Conservation (phyloP, 2,329 filamentous ascomycete species). For the Colletotrichum endophyticum region DNA sequence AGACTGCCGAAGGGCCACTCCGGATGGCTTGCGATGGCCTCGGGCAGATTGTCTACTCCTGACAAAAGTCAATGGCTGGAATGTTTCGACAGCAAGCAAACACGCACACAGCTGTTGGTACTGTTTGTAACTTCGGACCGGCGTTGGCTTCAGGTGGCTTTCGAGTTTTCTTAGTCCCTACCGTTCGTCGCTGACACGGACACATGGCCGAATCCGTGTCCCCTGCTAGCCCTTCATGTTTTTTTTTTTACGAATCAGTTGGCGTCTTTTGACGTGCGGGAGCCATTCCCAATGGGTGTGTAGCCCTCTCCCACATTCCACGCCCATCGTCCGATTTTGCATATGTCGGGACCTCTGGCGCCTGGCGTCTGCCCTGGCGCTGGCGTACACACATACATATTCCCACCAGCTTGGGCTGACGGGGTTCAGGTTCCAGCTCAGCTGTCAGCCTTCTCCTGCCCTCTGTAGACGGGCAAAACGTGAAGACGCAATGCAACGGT, state of each 20-base stretch:
- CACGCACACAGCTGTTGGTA: neutral
- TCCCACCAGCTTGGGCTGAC: neutral
- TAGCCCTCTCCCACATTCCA: slow-evolving; percentile 5
- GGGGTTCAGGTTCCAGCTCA: neutral
- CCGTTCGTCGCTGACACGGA: neutral
- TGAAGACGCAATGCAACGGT: neutral
- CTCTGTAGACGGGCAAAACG: neutral
- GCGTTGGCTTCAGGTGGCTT: neutral
- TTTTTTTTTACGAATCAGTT: neutral
- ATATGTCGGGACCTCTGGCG: neutral
- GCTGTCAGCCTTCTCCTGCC: neutral
- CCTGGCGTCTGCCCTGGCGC: neutral
- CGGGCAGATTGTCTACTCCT: neutral
- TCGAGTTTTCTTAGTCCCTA: neutral
- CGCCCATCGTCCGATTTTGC: neutral
- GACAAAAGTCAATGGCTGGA: neutral
- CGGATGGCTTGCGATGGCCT: neutral
- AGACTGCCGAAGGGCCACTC: slow-evolving; percentile 6
- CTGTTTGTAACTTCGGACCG: neutral
- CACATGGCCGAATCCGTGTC: neutral
- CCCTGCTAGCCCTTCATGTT: neutral
- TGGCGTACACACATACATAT: neutral
- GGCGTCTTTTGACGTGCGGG: neutral
- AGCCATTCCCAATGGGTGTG: neutral
- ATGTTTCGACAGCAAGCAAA: neutral